phyloP scores from a whole-genome alignment of 2,329 filamentous ascomycete species.

The Beauveria australis region DNA sequence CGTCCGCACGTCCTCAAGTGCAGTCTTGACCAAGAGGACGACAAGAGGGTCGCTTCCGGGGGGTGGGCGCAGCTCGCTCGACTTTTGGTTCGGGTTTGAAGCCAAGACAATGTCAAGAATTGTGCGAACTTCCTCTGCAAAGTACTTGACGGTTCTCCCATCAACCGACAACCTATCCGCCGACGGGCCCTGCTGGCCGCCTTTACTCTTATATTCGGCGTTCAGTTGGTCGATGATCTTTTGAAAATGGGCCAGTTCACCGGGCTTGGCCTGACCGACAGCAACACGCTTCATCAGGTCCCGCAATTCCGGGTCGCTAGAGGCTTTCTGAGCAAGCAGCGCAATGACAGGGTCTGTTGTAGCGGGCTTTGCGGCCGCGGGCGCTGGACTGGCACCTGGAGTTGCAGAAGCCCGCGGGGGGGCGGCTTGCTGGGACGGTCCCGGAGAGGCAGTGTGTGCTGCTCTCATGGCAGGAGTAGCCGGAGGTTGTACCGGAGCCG shows the following conservation, averaged over 20 bases:
- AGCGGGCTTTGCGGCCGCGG: conserved; percentile 18
- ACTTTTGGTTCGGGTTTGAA: conserved; percentile 50
- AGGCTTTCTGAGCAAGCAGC: conserved; percentile 66
- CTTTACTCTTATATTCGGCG: conserved; percentile 44
- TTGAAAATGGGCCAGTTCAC: conserved; percentile 69
- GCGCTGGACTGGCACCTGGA: conserved; percentile 11
- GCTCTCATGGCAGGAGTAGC: not conserved
- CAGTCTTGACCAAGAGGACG: conserved; percentile 48
- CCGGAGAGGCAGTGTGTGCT: not conserved
- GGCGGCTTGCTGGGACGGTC: not conserved
- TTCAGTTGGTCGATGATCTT: conserved; percentile 74
- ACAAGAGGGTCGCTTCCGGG: conserved; percentile 47
- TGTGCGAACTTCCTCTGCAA: conserved; percentile 48
- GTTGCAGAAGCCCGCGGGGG: conserved; percentile 3
- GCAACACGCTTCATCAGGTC: conserved; percentile 79
- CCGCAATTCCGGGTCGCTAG: conserved; percentile 62
- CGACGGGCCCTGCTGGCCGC: conserved; percentile 42
- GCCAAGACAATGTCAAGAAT: conserved; percentile 52
- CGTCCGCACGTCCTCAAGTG: conserved; percentile 42
- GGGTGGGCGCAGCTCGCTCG: conserved; percentile 43
- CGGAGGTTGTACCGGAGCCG: conserved; percentile 3
- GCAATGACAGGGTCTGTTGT: conserved; percentile 70
- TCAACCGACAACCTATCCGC: conserved; percentile 48
- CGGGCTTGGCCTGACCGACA: conserved; percentile 60
- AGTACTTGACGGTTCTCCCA: conserved; percentile 49